phyloP scores from a whole-genome alignment of 768 basidiomycete genomes.

The Candolleomyces aberdarensis region DNA sequence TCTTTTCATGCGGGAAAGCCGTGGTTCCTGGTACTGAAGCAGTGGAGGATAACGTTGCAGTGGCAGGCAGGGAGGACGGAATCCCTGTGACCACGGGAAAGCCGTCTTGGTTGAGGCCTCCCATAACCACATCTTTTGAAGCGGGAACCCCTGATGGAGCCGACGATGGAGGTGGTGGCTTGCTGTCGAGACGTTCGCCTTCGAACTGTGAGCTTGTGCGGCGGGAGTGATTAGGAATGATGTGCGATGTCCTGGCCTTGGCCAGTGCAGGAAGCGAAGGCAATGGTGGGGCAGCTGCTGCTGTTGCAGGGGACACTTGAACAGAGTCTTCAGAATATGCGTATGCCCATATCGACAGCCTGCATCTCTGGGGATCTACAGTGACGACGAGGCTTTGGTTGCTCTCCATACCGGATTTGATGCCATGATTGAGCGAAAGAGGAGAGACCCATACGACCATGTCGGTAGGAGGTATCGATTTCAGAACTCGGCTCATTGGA shows the following conservation, averaged over 20 bases:
- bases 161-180: background rate
- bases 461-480: conserved; percentile 59
- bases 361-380: conserved; percentile 48
- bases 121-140: background rate
- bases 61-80: background rate
- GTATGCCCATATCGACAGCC: conserved; percentile 72
- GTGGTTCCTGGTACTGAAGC: background rate
- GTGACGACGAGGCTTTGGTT: conserved; percentile 40
- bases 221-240: conserved; percentile 1
- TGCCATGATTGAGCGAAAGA: conserved; percentile 36
- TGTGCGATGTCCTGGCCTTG: background rate
- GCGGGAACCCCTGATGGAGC: background rate
- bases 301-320: background rate
- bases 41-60: background rate
- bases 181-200: conserved; percentile 9
- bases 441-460: conserved; percentile 60
- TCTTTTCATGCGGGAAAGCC: background rate
- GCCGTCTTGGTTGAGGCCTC: background rate
- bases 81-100: background rate
- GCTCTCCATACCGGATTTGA: conserved; percentile 17
- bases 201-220: conserved; percentile 7
- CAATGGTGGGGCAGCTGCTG: background rate
- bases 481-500: conserved; percentile 37
- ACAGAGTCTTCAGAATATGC: conserved; percentile 61
- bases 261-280: background rate